Evolutionary conservation across 1,139 yeast species (phyloP).

Genomic region (Suhomyces anneliseae): DNA sequence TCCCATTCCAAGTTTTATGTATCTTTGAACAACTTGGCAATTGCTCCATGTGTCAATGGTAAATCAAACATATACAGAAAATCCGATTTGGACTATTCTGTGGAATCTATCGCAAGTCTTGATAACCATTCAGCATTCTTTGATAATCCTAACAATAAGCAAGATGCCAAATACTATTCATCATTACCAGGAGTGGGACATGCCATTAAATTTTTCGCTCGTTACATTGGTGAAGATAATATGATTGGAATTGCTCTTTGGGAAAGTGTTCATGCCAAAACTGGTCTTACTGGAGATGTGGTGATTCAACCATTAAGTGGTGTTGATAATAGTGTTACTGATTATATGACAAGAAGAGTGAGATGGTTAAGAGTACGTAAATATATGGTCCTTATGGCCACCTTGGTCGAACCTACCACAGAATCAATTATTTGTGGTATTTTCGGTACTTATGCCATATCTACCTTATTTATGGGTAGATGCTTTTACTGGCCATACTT

Average conservation of each 20-base stretch:
- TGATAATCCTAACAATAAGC: constrained; percentile 28
- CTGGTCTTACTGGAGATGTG: constrained; percentile 76
- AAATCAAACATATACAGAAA: constrained; percentile 78
- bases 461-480: constrained; percentile 42
- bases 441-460: constrained; percentile 63
- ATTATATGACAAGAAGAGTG: constrained; percentile 66
- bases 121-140: constrained; percentile 28
- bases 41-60: constrained; percentile 94
- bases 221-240: constrained; percentile 89
- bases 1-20: constrained; percentile 85
- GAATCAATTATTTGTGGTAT: constrained; percentile 71
- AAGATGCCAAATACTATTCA: constrained; percentile 32
- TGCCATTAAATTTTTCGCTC: constrained; percentile 64
- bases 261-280: constrained; percentile 67
- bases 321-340: constrained; percentile 42
- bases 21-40: constrained; percentile 68
- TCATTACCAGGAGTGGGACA: constrained; percentile 47
- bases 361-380: constrained; percentile 90
- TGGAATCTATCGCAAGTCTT: constrained; percentile 20
- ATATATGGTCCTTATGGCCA: constrained; percentile 85
- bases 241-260: constrained; percentile 88
- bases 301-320: constrained; percentile 77
- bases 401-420: constrained; percentile 83
- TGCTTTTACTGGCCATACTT: constrained; percentile 40
- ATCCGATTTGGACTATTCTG: constrained; percentile 67